Percentiles rank a stretch among this genome's conserved stretches.
Evolutionary conservation across 371 early-diverging fungal genomes (phyloP).

Genomic region (Mortierella sp.): DNA sequence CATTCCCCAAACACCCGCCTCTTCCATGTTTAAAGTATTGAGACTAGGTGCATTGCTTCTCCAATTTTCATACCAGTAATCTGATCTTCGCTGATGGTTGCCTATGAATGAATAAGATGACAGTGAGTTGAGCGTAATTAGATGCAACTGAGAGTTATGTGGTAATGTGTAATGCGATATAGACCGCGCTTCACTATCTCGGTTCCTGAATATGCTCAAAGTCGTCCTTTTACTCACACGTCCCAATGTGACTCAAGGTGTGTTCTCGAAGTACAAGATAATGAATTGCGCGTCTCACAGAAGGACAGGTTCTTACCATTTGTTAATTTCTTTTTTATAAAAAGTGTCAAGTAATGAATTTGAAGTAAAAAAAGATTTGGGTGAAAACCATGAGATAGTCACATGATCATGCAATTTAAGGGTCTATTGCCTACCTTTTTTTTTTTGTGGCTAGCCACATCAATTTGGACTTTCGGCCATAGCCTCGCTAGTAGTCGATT

Average conservation of each 20-base stretch:
- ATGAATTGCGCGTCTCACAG: too few species aligned
- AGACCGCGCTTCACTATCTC: too few species aligned
- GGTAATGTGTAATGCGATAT: background rate
- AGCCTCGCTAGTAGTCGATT: too few species aligned
- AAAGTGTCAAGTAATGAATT: too few species aligned
- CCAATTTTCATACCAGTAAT: slow-evolving; percentile 19
- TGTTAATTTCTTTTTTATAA: background rate
- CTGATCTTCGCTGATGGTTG: slow-evolving; percentile 43
- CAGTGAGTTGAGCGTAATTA: background rate
- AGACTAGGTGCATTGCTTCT: background rate
- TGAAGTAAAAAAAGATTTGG: too few species aligned
- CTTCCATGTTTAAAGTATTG: background rate
- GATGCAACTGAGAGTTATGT: background rate
- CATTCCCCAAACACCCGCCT: background rate
- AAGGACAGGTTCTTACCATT: background rate
- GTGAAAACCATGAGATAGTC: too few species aligned
- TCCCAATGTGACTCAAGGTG: too few species aligned
- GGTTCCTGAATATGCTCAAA: background rate
- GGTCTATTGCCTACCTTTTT: too few species aligned
- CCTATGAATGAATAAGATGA: slow-evolving; percentile 13
- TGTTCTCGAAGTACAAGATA: too few species aligned
- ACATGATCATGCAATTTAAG: too few species aligned
- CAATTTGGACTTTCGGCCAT: too few species aligned
- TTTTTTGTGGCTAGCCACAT: too few species aligned
- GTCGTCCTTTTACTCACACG: background rate